Percentiles rank a stretch among this genome's conserved stretches.
These are phyloP conservation scores for Pharus latifolius DNA, from an alignment of 176 grass and related monocot species.

Conservation along the genomic window DNA sequence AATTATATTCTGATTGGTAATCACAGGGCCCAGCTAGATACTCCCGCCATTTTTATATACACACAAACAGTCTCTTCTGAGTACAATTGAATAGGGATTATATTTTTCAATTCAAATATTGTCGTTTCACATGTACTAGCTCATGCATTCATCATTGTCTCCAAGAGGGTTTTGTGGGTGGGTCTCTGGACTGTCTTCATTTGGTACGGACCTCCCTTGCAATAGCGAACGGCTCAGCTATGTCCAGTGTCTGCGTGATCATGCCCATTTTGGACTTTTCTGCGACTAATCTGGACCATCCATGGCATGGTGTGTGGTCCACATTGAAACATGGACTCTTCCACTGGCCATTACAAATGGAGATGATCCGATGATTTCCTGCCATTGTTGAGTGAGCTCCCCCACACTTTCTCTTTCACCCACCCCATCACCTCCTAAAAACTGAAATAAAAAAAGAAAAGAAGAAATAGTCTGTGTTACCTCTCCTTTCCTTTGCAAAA, in stretches of 20 bases:
- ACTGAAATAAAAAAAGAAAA: too few species aligned
- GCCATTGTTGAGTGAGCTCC: background rate
- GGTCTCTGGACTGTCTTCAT: slow-evolving; percentile 19
- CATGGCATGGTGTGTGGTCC: too few species aligned
- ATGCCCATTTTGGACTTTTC: slow-evolving; percentile 1
- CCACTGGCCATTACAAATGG: too few species aligned
- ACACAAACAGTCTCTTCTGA: background rate
- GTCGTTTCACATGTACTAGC: slow-evolving; percentile 21
- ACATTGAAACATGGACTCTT: too few species aligned
- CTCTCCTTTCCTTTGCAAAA: too few species aligned
- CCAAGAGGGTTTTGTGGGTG: background rate
- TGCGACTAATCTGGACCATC: background rate
- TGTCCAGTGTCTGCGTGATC: slow-evolving; percentile 8
- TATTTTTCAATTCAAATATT: slow-evolving; percentile 29
- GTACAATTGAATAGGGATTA: background rate
- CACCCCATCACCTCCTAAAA: slow-evolving; percentile 6
- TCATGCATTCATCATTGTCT: background rate
- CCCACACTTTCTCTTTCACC: slow-evolving; percentile 14
- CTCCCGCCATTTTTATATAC: background rate
- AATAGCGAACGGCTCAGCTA: slow-evolving; percentile 16
- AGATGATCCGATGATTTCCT: too few species aligned
- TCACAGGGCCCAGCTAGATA: too few species aligned
- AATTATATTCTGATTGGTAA: too few species aligned
- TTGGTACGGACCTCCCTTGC: slow-evolving; percentile 48
- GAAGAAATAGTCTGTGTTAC: too few species aligned